These are phyloP conservation scores for Neofusicoccum parvum DNA, from an alignment of 2,329 filamentous ascomycete genomes.

Conservation along the genomic window DNA sequence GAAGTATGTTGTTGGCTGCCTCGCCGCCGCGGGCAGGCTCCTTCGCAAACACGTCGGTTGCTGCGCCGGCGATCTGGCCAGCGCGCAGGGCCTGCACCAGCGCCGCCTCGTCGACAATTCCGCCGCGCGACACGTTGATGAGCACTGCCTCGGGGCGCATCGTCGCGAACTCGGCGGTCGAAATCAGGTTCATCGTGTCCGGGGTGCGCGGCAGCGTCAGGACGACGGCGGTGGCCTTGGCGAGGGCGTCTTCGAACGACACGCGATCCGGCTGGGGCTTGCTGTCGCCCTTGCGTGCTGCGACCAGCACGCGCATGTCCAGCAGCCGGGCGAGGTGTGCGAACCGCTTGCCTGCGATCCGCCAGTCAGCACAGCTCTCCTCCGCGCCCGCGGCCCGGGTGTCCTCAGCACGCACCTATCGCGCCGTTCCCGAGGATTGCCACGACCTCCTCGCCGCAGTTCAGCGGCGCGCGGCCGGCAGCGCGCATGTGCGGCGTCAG, in stretches of 20 bases:
- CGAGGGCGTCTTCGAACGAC: conserved; percentile 41
- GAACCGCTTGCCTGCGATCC: conserved; percentile 43
- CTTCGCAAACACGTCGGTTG: conserved; percentile 53
- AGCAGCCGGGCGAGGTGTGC: conserved; percentile 48
- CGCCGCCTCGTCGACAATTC: conserved; percentile 54
- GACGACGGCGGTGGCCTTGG: conserved; percentile 41
- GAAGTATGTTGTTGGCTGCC: conserved; percentile 44
- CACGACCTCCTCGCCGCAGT: conserved; percentile 51
- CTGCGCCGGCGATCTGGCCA: conserved; percentile 52
- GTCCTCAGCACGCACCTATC: conserved; percentile 38
- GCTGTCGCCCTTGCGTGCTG: conserved; percentile 45
- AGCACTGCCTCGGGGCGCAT: conserved; percentile 51
- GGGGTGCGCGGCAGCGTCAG: conserved; percentile 37
- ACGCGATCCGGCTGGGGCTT: conserved; percentile 31
- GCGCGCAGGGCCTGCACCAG: conserved; percentile 49
- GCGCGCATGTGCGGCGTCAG: conserved; percentile 32
- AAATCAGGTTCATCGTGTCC: conserved; percentile 37
- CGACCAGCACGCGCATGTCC: conserved; percentile 53
- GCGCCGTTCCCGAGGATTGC: conserved; percentile 55
- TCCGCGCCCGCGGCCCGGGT: not conserved
- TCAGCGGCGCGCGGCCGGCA: conserved; percentile 41
- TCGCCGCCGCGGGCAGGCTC: conserved; percentile 48
- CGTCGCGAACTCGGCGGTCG: conserved; percentile 43
- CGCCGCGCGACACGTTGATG: conserved; percentile 54
- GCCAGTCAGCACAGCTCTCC: conserved; percentile 21